Evolutionary conservation across 352 stramenopile genomes (phyloP), one percentile per base, ranked within the genome.

Genomic region (Plasmopara viticola): DNA sequence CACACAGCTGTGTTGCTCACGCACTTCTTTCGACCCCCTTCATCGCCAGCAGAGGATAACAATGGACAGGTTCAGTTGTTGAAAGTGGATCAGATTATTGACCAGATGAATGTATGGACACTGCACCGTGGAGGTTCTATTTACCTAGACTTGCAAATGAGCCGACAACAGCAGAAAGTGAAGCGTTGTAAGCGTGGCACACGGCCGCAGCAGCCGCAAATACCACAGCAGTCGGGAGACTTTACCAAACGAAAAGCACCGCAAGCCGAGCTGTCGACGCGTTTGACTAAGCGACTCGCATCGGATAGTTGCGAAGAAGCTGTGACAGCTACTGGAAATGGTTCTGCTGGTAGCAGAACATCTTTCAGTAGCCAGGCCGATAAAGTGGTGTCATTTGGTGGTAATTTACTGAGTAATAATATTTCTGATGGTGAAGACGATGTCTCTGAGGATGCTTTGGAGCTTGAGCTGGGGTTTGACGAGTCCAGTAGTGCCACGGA

Each of bases 81-180:
- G 28, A 92, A 91, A 56, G 82, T 91, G 20, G 80, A 91, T 10
- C 82, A 92, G 49, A 94, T 94, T 28, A 84, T 94, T 17, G 82
- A 92, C 58, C 74, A 87, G 35, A 93, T 94, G 82, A 91, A 77
- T 42, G 76, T 91, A 13, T 94, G 84, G 84, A 75, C 72, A 12
- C 65, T 94, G 38, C 78, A 94, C 53, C 84, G 84, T 10, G 84
- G 81, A 12, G 84, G 84, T 0, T 89, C 82, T 0, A 90, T 91
- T 41, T 94, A 94, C 46, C 58, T 94, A 35, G 84, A 94, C 64
- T 62, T 93, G 20, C 82, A 94, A 51, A 90, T 94, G 64, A 90
- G 80, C 60, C 82, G 84, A 1, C 81, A 93, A 48, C 81, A 94
- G 29, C 68, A 84, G 15, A 92, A 93, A 50, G 80, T 86, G 7